Percentiles rank a stretch among this genome's conserved stretches.
Evolutionary conservation across 1,139 yeast genomes (phyloP).

Genomic region (Taphrina sp.): DNA sequence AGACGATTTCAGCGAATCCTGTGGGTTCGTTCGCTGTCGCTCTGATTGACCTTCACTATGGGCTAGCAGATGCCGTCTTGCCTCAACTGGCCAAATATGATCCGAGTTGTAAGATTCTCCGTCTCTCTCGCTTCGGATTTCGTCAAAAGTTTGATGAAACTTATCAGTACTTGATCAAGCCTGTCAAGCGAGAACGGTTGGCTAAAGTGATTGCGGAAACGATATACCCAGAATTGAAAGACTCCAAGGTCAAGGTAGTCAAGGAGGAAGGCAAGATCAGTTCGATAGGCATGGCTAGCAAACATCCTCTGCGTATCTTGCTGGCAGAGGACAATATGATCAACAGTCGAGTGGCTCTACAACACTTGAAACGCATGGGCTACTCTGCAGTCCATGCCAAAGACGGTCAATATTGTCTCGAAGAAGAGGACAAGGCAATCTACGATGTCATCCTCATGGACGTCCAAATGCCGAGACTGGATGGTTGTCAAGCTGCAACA

Average conservation of each 20-base stretch:
- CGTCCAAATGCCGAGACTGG: constrained; percentile 93
- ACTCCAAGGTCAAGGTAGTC: neutral
- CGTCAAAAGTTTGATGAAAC: constrained; percentile 19
- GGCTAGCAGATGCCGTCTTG: constrained; percentile 19
- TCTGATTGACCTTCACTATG: constrained; percentile 22
- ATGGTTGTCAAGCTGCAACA: constrained; percentile 76
- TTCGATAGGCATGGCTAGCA: constrained; percentile 13
- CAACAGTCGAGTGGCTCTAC: constrained; percentile 23
- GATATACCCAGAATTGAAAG: constrained; percentile 4
- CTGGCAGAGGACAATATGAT: constrained; percentile 31
- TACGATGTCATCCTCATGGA: constrained; percentile 89
- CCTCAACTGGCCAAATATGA: constrained; percentile 4
- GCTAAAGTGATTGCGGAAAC: constrained; percentile 19
- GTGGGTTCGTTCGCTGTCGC: constrained; percentile 24
- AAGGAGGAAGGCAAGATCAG: constrained; percentile 2
- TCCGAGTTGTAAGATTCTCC: constrained; percentile 15
- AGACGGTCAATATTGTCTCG: constrained; percentile 78
- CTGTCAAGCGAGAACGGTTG: constrained; percentile 25
- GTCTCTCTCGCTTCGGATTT: constrained; percentile 26
- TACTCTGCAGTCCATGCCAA: constrained; percentile 24
- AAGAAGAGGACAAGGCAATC: constrained; percentile 63
- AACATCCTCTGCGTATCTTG: constrained; percentile 45
- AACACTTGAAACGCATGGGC: constrained; percentile 25
- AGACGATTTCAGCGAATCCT: constrained; percentile 4
- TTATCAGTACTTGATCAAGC: constrained; percentile 25